Conservation (phyloP, 2,329 filamentous ascomycete genomes). For the Monosporascus sp. region DNA sequence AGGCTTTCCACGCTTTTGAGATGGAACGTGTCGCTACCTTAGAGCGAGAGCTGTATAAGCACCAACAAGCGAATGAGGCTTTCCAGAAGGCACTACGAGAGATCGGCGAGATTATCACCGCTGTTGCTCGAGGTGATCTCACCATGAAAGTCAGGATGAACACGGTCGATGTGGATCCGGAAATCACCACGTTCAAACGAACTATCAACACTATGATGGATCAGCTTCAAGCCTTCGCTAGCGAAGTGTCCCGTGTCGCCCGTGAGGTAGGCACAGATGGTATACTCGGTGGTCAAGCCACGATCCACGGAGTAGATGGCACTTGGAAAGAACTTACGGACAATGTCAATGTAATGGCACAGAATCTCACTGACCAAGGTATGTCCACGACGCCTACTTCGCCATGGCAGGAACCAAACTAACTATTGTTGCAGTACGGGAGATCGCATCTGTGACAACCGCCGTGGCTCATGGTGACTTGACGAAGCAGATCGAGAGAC, state of each 20-base stretch:
- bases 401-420: not conserved
- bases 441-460: conserved; percentile 79
- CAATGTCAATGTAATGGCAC: conserved; percentile 81
- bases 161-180: conserved; percentile 92
- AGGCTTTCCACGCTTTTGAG: conserved; percentile 76
- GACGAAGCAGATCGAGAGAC: conserved; percentile 78
- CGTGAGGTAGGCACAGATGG: conserved; percentile 96
- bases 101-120: conserved; percentile 95
- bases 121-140: conserved; percentile 88
- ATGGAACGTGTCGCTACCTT: conserved; percentile 81
- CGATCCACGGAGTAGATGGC: conserved; percentile 88
- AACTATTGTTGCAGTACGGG: conserved; percentile 52
- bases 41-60: conserved; percentile 91
- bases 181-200: conserved; percentile 95
- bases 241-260: conserved; percentile 89
- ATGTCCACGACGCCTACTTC: conserved; percentile 10
- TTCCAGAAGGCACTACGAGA: conserved; percentile 96
- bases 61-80: conserved; percentile 95
- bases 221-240: conserved; percentile 92
- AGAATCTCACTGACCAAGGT: conserved; percentile 74
- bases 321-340: conserved; percentile 97
- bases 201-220: conserved; percentile 99
- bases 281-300: conserved; percentile 86
- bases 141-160: conserved; percentile 97
- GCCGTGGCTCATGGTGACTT: conserved; percentile 78